Evolutionary conservation across 2,329 filamentous ascomycete species (phyloP).

Genomic region (Fusarium luffae): DNA sequence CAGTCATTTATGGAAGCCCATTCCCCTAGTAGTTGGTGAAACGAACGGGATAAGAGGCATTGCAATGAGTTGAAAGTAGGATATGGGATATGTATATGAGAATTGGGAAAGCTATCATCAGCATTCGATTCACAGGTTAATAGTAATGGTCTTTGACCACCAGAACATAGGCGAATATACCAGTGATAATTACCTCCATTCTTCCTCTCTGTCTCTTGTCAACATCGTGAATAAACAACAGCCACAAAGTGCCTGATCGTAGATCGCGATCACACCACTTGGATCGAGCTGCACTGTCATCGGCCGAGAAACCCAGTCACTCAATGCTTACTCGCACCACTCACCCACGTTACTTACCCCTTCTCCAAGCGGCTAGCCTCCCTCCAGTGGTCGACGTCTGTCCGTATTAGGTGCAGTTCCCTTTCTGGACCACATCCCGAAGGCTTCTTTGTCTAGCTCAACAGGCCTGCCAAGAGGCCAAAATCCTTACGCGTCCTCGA

Average conservation of each 20-base stretch:
- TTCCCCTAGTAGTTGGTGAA: neutral
- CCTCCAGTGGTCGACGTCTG: slow-evolving; percentile 23
- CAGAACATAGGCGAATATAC: slow-evolving; percentile 28
- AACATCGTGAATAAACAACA: neutral
- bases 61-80: slow-evolving; percentile 22
- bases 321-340: neutral
- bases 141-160: slow-evolving; percentile 37
- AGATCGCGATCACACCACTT: slow-evolving; percentile 18
- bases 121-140: slow-evolving; percentile 27
- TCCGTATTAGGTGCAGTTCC: slow-evolving; percentile 13
- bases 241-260: slow-evolving; percentile 5
- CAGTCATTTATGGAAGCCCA: slow-evolving; percentile 5
- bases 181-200: slow-evolving; percentile 23
- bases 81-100: slow-evolving; percentile 21
- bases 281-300: neutral
- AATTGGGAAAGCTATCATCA: slow-evolving; percentile 6
- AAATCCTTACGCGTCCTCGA: slow-evolving; percentile 15
- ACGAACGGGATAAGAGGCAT: slow-evolving; percentile 7
- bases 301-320: slow-evolving; percentile 2
- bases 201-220: neutral
- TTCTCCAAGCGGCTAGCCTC: neutral
- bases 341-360: neutral
- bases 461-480: neutral
- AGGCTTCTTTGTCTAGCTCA: slow-evolving; percentile 7
- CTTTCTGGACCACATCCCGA: slow-evolving; percentile 17